Conservation (phyloP, 495 filamentous ascomycete genomes). For the Penicillium cinerascens region DNA sequence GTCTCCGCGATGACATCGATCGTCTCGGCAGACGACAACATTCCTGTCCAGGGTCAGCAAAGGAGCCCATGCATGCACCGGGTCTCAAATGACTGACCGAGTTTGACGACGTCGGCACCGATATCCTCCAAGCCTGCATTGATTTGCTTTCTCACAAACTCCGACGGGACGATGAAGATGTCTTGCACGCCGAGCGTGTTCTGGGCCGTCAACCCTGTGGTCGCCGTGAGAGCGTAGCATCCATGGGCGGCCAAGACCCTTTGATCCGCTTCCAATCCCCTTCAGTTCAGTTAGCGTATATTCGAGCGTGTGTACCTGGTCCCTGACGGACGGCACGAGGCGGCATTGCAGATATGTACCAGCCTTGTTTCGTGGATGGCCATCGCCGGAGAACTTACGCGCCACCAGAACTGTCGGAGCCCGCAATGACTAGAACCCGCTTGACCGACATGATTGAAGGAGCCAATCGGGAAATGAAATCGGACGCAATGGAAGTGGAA, state of each 20-base stretch:
- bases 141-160: slow-evolving; percentile 81
- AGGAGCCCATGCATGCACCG: background rate
- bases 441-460: slow-evolving; percentile 36
- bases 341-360: background rate
- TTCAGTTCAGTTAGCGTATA: slow-evolving; percentile 30
- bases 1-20: slow-evolving; percentile 71
- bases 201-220: slow-evolving; percentile 90
- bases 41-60: slow-evolving; percentile 52
- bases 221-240: slow-evolving; percentile 95
- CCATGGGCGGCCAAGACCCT: slow-evolving; percentile 89
- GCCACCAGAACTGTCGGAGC: slow-evolving; percentile 83
- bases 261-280: slow-evolving; percentile 95
- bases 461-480: slow-evolving; percentile 10
- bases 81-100: slow-evolving; percentile 52
- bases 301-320: background rate
- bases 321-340: background rate
- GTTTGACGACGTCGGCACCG: slow-evolving; percentile 86
- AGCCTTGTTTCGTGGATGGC: background rate
- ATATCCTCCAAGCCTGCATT: slow-evolving; percentile 80
- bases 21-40: slow-evolving; percentile 79
- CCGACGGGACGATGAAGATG: slow-evolving; percentile 74
- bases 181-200: slow-evolving; percentile 82
- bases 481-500: slow-evolving; percentile 30
- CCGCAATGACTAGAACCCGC: slow-evolving; percentile 75
- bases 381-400: slow-evolving; percentile 59